Evolutionary conservation across 2,329 filamentous ascomycete species (phyloP), one percentile per base, ranked within the genome.

Genomic region (Ascochyta viciae-villosae): DNA sequence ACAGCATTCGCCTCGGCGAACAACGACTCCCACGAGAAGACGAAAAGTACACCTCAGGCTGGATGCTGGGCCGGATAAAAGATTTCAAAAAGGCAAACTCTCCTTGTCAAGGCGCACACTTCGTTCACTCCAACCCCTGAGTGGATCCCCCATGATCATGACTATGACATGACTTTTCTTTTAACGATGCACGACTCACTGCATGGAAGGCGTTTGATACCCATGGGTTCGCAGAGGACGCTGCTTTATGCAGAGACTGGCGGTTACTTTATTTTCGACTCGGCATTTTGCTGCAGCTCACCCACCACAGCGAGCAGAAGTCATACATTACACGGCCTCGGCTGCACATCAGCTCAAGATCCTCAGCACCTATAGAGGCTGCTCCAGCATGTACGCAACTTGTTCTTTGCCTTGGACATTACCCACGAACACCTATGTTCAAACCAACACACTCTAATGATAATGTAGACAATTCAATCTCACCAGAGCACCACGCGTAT

Each of bases 161-260:
- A 62, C 41, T 46, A 65, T 48, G 62, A 64, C 29, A 66, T 46
- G 49, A 63, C 27, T 50, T 61, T 49, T 47, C 57, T 62, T 55
- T 45, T 27, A 5, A 44, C 46, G 45, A 57, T 63, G 56, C 56
- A 64, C 50, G 57, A 58, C 63, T 66, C 57, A 57, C 43, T 57
- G 65, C 66, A 69, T 73, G 62, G 57, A 58, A 57, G 70, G 70
- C 71, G 70, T 72, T 73, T 61, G 65, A 73, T 72, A 73, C 67
- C 71, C 68, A 61, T 44, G 44, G 58, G 49, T 53, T 59, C 51
- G 40, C 53, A 50, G 29, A 57, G 45, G 40, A 54, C 47, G 58
- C 53, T 51, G 35, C 35, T 22, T 50, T 29, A 37, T 54, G 54
- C 43, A 43, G 19, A 43, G 40, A 40, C 26, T 55, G 38, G 41